phyloP scores from a whole-genome alignment of 768 basidiomycete genomes.

The Tulasnella sp. region DNA sequence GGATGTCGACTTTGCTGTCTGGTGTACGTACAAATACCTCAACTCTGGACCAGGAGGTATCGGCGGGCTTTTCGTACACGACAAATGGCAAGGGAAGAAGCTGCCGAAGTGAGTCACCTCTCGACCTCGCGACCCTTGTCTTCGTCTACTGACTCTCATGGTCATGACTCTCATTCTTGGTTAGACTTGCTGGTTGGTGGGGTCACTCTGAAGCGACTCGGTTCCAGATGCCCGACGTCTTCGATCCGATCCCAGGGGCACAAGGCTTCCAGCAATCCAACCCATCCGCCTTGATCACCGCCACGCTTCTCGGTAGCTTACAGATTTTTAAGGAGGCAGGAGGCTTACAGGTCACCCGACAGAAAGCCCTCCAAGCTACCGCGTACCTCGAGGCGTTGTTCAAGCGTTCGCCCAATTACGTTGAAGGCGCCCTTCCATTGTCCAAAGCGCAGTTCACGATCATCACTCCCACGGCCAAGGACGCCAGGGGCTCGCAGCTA shows the following conservation, averaged over 20 bases:
- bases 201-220: conserved; percentile 81
- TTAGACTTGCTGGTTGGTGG: conserved; percentile 94
- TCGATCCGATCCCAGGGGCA: conserved; percentile 78
- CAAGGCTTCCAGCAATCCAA: conserved; percentile 96
- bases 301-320: conserved; percentile 74
- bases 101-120: conserved; percentile 43
- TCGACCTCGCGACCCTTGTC: not conserved
- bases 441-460: conserved; percentile 66
- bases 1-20: conserved; percentile 94
- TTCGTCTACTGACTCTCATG: not conserved
- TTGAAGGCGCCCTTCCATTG: conserved; percentile 26
- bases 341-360: conserved; percentile 57
- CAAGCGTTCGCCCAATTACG: conserved; percentile 50
- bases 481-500: conserved; percentile 73
- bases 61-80: conserved; percentile 84
- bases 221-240: conserved; percentile 79
- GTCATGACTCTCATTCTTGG: no score
- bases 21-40: conserved; percentile 98
- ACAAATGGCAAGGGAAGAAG: conserved; percentile 58
- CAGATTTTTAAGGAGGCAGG: conserved; percentile 70
- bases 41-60: conserved; percentile 97
- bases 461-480: conserved; percentile 66
- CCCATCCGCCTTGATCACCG: conserved; percentile 70
- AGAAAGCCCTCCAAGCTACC: conserved; percentile 63
- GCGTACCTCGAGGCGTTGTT: conserved; percentile 57